Percentiles rank a stretch among this genome's conserved stretches.
Conservation (phyloP, 2,329 filamentous ascomycete species). For the Aspergillus sp. region DNA sequence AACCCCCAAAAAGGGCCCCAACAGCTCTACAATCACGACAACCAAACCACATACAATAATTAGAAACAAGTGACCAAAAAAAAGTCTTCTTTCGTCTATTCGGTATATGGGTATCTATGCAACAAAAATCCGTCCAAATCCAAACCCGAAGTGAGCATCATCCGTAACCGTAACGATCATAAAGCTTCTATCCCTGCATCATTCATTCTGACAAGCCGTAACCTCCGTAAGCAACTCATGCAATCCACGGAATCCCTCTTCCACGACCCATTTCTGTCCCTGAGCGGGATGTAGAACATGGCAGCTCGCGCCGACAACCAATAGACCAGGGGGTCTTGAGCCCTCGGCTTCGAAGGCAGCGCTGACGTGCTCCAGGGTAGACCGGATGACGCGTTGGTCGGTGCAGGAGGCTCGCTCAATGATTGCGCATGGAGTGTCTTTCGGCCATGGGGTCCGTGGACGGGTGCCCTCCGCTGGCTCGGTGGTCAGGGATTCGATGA, state of each 20-base stretch:
- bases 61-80: neutral
- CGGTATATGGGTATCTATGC: conserved; percentile 4
- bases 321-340: conserved; percentile 80
- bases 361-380: conserved; percentile 76
- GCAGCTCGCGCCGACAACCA: conserved; percentile 84
- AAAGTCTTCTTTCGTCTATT: neutral
- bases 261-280: conserved; percentile 74
- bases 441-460: conserved; percentile 61
- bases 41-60: neutral
- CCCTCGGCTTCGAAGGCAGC: conserved; percentile 86
- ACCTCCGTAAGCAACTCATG: conserved; percentile 50
- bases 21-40: neutral
- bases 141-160: conserved; percentile 2
- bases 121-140: conserved; percentile 4
- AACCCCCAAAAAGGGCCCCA: too few relatives aligned
- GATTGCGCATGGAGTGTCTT: conserved; percentile 82
- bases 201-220: neutral
- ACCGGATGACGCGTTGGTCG: conserved; percentile 89
- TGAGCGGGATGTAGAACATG: conserved; percentile 67
- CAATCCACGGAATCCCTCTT: conserved; percentile 80
- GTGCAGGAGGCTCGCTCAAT: conserved; percentile 91
- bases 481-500: conserved; percentile 69
- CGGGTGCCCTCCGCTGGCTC: conserved; percentile 24
- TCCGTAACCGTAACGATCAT: conserved; percentile 26
- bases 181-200: too few relatives aligned